These are phyloP conservation scores for Yamadazyma atlantica DNA, from an alignment of 1,139 yeast genomes.

Conservation along the genomic window DNA sequence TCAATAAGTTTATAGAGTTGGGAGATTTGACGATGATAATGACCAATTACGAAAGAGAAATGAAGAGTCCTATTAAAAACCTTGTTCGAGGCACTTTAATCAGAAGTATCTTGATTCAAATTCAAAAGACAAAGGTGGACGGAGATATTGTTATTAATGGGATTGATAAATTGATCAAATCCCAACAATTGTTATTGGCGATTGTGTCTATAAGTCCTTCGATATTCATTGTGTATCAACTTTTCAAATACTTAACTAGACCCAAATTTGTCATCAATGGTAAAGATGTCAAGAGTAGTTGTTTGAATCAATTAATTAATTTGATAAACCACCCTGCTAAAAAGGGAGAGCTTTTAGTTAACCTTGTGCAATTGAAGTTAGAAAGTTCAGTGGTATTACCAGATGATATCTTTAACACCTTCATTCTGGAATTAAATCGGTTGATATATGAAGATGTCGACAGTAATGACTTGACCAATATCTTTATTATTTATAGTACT, in stretches of 20 bases:
- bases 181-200: conserved; percentile 92
- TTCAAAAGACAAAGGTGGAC: conserved; percentile 94
- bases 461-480: conserved; percentile 7
- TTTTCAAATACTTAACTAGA: conserved; percentile 23
- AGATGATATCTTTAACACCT: conserved; percentile 11
- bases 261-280: conserved; percentile 36
- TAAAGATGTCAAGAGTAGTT: conserved; percentile 38
- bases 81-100: conserved; percentile 67
- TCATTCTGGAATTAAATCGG: conserved; percentile 12
- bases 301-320: conserved; percentile 54
- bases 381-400: conserved; percentile 40
- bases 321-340: conserved; percentile 36
- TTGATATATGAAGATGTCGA: conserved; percentile 11
- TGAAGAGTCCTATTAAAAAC: conserved; percentile 67
- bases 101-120: conserved; percentile 77
- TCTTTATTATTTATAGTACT: conserved; percentile 11
- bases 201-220: conserved; percentile 88
- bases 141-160: conserved; percentile 89
- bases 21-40: conserved; percentile 82
- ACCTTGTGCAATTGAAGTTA: conserved; percentile 52
- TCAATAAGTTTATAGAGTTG: conserved; percentile 31
- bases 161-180: conserved; percentile 81
- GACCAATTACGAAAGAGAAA: conserved; percentile 75
- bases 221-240: conserved; percentile 53
- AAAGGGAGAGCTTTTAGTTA: conserved; percentile 59